Evolutionary conservation across 768 basidiomycete species (phyloP), one percentile per base, ranked within the genome.

Genomic region (Termitomyces sp.): DNA sequence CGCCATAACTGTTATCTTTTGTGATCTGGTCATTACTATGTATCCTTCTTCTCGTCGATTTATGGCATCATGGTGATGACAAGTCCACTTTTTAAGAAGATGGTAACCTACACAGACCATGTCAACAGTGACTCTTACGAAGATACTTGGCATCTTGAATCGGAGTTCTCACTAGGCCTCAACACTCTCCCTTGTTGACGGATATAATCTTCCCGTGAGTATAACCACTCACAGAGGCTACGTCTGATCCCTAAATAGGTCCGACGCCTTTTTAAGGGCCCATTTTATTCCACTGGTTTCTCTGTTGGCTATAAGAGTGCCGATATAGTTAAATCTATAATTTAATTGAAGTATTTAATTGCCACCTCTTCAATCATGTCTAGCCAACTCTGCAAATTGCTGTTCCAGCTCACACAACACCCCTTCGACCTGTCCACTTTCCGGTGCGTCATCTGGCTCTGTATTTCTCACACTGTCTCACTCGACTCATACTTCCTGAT

Each of bases 121-220:
- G n/a, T n/a, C n/a, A n/a, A n/a, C n/a, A n/a, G n/a, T n/a, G 87
- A 89, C 59, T 84, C 72, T 59, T 89, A 86, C 53, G 86, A 87
- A 66, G 81, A 84, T 85, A 51, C 14, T 27, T 7, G 10, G 5
- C 17, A 16, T 7, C n/a, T 1, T 2, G 34, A 6, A 27, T 38
- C 9, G 27, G 8, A n/a, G 25, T 10, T 31, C 37, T 37, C 9
- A 40, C 25, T 9, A 38, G 10, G 34, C 34, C 8, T 37, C 21
- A 5, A 40, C 44, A 82, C 82, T 84, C 21, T 83, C 82, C 37
- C 70, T 85, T 5, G 83, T 85, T 29, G 81, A 84, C 61, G 84
- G 83, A 5, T 84, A 74, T 60, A 83, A 85, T 64, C 66, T 86
- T 19, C 84, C 84, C 14, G 69, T 84, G 63, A 65, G 73, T 4